Conservation (phyloP, 2,329 filamentous ascomycete genomes). For the Fusarium sp. region DNA sequence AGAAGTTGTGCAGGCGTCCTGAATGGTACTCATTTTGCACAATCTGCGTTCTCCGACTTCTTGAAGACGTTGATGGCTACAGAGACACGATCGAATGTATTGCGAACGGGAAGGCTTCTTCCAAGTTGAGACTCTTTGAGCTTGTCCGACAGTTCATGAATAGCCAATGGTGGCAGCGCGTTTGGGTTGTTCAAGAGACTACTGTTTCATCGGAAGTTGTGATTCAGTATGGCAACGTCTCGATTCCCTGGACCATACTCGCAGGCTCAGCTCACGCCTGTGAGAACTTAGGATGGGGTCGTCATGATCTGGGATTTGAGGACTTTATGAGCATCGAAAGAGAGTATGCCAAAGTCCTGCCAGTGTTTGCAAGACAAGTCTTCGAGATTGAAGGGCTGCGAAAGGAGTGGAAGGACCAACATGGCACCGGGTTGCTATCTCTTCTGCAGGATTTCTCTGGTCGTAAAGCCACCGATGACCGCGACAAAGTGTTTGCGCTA, state of each 20-base stretch:
- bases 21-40: neutral
- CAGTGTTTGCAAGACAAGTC: neutral
- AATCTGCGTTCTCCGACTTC: neutral
- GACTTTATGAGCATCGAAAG: neutral
- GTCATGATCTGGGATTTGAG: neutral
- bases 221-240: neutral
- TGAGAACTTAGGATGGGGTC: neutral
- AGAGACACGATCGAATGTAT: accelerated
- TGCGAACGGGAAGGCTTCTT: neutral
- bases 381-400: neutral
- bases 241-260: accelerated
- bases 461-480: neutral
- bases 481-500: neutral
- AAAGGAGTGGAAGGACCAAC: accelerated
- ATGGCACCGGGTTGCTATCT: accelerated
- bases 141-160: neutral
- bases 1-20: neutral
- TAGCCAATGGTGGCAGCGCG: neutral
- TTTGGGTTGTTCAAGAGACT: neutral
- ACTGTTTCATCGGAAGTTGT: accelerated
- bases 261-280: accelerated
- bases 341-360: neutral
- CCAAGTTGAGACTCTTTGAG: neutral
- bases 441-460: neutral
- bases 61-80: neutral